Evolutionary conservation across 2,329 filamentous ascomycete genomes (phyloP), one percentile per base, ranked within the genome.

Genomic region (Epichloe glyceriae): DNA sequence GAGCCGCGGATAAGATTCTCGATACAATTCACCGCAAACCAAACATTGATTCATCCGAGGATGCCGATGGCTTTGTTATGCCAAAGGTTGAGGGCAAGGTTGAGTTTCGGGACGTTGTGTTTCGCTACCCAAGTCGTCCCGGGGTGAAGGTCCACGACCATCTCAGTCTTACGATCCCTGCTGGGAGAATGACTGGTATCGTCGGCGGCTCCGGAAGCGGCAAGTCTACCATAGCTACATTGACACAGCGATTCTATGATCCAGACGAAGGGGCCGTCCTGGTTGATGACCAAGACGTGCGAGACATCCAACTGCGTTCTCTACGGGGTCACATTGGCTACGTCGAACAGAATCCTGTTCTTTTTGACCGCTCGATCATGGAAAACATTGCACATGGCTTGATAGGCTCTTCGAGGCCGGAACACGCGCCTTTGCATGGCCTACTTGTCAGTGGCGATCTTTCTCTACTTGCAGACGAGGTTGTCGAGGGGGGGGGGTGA

Each of bases 191-290:
- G 2, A 85, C 81, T 0, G 83, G 82, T 3, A 80, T 87, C n/a
- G 82, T 87, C 14, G 83, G 83, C 0, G 74, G 79, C 2, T 83
- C 79, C 2, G 83, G 83, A 0, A 79, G 74, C 7, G 83, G 83
- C 1, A 87, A 87, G 61, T 83, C 78, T 46, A 87, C 83, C 0
- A 76, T 86, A 19, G 75, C 85, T 0, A 79, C 77, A 0, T 64
- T 87, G 3, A 65, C 85, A 4, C 78, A 85, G 58, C 70, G 82
- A n/a, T 85, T 82, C 77, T 86, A 86, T 59, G 69, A 73, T 46
- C 70, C 72, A 1, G 66, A 64, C 0, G 61, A 62, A 1, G 73
- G 74, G 2, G 52, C 53, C 0, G 60, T 75, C 10, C 47, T 60
- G 1, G 60, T 70, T 14, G 69, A 68, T 56, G 69, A 68, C 22